Percentiles rank a stretch among this genome's conserved stretches.
phyloP scores from a whole-genome alignment of 176 grass and related monocot species.

The Otatea glauca region DNA sequence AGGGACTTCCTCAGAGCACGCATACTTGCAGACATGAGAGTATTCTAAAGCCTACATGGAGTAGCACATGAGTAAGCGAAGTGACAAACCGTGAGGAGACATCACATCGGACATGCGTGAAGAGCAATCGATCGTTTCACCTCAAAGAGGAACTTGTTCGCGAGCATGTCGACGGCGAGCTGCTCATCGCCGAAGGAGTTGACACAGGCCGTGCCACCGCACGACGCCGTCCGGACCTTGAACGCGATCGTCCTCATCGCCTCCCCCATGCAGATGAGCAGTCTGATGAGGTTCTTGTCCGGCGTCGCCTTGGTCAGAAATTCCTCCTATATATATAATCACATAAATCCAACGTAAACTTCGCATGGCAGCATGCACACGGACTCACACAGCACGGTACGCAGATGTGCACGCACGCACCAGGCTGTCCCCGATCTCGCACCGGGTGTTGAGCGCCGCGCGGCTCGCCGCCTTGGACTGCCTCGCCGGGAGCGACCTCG shows the following conservation, averaged over 20 bases:
- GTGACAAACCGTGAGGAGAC: not conserved
- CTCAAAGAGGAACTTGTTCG: conserved; percentile 90
- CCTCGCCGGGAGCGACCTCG: conserved; percentile 41
- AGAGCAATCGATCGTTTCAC: not conserved
- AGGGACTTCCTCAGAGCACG: conserved; percentile 95
- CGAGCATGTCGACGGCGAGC: conserved; percentile 93
- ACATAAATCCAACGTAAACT: not conserved
- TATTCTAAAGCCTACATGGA: conserved; percentile 69
- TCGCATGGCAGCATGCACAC: not conserved
- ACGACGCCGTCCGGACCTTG: conserved; percentile 93
- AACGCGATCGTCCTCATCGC: conserved; percentile 92
- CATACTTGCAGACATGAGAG: conserved; percentile 98
- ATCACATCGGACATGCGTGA: too few species aligned
- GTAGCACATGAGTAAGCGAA: not conserved
- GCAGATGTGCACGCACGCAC: conserved; percentile 19
- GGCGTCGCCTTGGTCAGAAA: conserved; percentile 87
- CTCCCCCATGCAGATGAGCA: conserved; percentile 94
- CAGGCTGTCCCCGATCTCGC: conserved; percentile 90
- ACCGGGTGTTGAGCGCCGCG: conserved; percentile 63
- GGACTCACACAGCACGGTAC: not conserved
- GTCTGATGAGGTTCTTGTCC: conserved; percentile 90
- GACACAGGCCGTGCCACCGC: conserved; percentile 85
- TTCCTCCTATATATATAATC: conserved; percentile 59
- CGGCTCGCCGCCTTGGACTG: conserved; percentile 50
- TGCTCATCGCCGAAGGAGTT: conserved; percentile 98